These are phyloP conservation scores for Termitomyces sp. DNA, from an alignment of 768 basidiomycete species.

Conservation along the genomic window DNA sequence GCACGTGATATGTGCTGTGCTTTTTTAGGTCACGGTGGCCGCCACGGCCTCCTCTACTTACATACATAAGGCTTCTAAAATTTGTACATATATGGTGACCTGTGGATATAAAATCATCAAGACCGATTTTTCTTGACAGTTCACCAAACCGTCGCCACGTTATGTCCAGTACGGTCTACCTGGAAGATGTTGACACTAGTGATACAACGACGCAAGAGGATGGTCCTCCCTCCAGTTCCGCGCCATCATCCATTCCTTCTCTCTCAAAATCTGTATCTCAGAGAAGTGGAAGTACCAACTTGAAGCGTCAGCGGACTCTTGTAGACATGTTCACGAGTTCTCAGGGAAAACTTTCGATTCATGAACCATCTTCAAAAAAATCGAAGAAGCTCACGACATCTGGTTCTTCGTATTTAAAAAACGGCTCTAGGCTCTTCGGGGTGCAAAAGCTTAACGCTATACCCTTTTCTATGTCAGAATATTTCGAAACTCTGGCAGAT, in stretches of 20 bases:
- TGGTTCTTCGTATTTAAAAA: slow-evolving; percentile 13
- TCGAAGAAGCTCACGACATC: slow-evolving; percentile 29
- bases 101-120: neutral
- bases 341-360: slow-evolving; percentile 14
- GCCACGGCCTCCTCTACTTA: neutral
- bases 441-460: slow-evolving; percentile 51
- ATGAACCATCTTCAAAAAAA: slow-evolving; percentile 40
- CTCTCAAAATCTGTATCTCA: slow-evolving; percentile 4
- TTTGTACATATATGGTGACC: neutral
- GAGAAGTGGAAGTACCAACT: slow-evolving; percentile 17
- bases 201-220: slow-evolving; percentile 9
- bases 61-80: neutral
- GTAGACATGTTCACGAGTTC: slow-evolving; percentile 54
- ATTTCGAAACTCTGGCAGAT: slow-evolving; percentile 46
- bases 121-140: slow-evolving; percentile 5
- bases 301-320: slow-evolving; percentile 57
- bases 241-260: neutral
- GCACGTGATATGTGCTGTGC: slow-evolving; percentile 6
- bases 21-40: neutral
- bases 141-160: neutral
- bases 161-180: slow-evolving; percentile 27
- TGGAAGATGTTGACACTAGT: slow-evolving; percentile 37
- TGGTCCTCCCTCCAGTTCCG: slow-evolving; percentile 3
- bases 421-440: slow-evolving; percentile 12
- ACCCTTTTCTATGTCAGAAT: slow-evolving; percentile 59